Evolutionary conservation across 306 rosid genomes (phyloP).

Genomic region (Gastrolobium bilobum): DNA sequence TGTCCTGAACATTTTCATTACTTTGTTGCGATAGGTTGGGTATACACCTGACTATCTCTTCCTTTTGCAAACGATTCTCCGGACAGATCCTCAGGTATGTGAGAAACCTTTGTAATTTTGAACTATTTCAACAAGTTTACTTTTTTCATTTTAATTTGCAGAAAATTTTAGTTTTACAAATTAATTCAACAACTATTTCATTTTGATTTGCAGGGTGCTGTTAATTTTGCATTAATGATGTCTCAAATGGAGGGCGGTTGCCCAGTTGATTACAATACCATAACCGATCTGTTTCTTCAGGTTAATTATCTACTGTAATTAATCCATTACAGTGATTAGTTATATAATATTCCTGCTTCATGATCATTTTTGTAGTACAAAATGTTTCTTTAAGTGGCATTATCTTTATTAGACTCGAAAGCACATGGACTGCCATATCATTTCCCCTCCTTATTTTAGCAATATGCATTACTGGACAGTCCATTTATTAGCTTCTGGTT

Average conservation of each 20-base stretch:
- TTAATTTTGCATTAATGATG: conserved; percentile 99
- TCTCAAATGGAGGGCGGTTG: conserved; percentile 99
- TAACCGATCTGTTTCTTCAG: conserved; percentile 99
- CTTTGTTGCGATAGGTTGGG: conserved; percentile 80
- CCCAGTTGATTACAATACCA: conserved; percentile 97
- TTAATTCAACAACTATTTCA: conserved; percentile 17
- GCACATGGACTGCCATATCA: not conserved
- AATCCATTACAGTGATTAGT: conserved; percentile 28
- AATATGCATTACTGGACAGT: conserved; percentile 36
- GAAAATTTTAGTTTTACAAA: conserved; percentile 32
- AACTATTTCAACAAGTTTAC: conserved; percentile 17
- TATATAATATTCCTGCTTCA: conserved; percentile 30
- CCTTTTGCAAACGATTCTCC: conserved; percentile 96
- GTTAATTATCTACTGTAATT: conserved; percentile 54
- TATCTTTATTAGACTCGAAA: conserved; percentile 9
- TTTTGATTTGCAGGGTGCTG: conserved; percentile 87
- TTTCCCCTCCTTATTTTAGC: conserved; percentile 22
- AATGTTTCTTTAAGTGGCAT: conserved; percentile 32
- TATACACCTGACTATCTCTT: conserved; percentile 97
- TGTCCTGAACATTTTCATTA: conserved; percentile 40
- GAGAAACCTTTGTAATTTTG: conserved; percentile 6
- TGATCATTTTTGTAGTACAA: not conserved
- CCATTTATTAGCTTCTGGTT: conserved; percentile 43
- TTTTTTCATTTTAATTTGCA: conserved; percentile 46
- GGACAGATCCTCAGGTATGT: conserved; percentile 95